These are phyloP conservation scores for Cicer pinnatifidum DNA, from an alignment of 306 rosid species.

Conservation along the genomic window DNA sequence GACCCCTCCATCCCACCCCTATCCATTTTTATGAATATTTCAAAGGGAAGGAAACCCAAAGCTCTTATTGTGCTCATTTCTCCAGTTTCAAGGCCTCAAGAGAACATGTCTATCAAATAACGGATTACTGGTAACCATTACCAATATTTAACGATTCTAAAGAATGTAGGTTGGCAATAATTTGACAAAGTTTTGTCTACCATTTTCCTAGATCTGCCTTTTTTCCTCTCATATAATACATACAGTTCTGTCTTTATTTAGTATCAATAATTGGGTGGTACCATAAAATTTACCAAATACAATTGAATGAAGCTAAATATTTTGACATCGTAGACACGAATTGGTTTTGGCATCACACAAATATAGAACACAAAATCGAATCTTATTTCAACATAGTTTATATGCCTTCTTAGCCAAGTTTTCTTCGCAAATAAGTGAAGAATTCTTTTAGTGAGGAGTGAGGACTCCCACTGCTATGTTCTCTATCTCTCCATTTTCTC, in stretches of 20 bases:
- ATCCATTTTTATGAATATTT: not conserved
- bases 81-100: not conserved
- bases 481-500: not conserved
- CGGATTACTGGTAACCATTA: not conserved
- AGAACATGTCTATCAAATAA: not conserved
- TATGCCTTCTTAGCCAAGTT: not conserved
- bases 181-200: not conserved
- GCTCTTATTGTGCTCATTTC: not conserved
- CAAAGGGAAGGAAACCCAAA: not conserved
- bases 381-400: not conserved
- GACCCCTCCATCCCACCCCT: not conserved
- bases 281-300: not conserved
- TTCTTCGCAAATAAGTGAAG: not conserved
- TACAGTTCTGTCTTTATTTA: not conserved
- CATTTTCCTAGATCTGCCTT: not conserved
- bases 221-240: not conserved
- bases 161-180: conserved; percentile 11
- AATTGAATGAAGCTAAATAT: conserved; percentile 8
- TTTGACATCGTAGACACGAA: not conserved
- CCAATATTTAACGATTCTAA: not conserved
- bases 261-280: conserved; percentile 2
- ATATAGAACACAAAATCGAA: not conserved
- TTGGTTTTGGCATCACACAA: not conserved
- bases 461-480: not conserved
- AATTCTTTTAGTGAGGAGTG: not conserved